Evolutionary conservation across 169 alveolate species (phyloP).

Genomic region (Babesia ovis): DNA sequence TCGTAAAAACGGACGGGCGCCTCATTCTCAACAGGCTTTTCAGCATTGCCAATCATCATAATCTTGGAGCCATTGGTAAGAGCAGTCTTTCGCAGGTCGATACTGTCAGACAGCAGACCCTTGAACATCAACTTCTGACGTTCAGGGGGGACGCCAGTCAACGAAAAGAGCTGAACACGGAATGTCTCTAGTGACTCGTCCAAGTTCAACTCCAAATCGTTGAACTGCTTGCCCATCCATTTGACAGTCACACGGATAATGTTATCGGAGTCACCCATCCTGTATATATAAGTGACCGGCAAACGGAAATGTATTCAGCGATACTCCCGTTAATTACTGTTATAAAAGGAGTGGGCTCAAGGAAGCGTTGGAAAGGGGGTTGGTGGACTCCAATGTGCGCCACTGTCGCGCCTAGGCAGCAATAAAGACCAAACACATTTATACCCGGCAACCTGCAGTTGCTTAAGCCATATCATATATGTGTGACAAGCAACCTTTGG

Average conservation of each 20-base stretch:
- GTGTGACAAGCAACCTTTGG: too few relatives aligned
- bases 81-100: slow-evolving; percentile 77
- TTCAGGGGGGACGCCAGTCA: slow-evolving; percentile 91
- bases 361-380: too few relatives aligned
- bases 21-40: slow-evolving; percentile 77
- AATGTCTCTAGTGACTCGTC: slow-evolving; percentile 65
- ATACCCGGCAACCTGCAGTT: too few relatives aligned
- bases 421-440: too few relatives aligned
- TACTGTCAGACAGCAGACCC: slow-evolving; percentile 81
- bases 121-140: slow-evolving; percentile 89
- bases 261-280: slow-evolving; percentile 48
- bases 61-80: slow-evolving; percentile 80
- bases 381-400: too few relatives aligned
- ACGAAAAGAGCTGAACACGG: slow-evolving; percentile 69
- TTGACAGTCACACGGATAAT: slow-evolving; percentile 70
- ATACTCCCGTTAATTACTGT: too few relatives aligned
- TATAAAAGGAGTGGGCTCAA: too few relatives aligned
- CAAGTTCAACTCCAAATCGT: slow-evolving; percentile 61
- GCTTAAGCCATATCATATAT: too few relatives aligned
- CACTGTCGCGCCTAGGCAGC: too few relatives aligned
- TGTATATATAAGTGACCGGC: too few relatives aligned
- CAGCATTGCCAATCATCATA: slow-evolving; percentile 91
- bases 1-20: slow-evolving; percentile 86
- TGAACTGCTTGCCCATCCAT: slow-evolving; percentile 74
- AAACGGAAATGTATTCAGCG: too few relatives aligned